Conservation (phyloP, 2,329 filamentous ascomycete genomes). For the Alternaria novae-zelandiae region DNA sequence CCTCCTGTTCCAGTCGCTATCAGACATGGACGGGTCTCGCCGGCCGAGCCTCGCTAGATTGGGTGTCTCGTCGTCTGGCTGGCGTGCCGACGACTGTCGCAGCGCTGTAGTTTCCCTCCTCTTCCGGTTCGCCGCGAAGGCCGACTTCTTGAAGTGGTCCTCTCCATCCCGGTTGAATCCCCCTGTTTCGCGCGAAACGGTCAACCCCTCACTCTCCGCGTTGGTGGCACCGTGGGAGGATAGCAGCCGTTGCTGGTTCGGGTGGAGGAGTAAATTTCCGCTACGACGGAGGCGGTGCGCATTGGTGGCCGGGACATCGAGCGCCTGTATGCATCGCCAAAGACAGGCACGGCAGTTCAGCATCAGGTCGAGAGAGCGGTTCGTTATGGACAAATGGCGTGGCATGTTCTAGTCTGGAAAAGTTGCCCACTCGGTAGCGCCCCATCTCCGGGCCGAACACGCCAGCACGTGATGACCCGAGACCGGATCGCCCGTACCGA, state of each 20-base stretch:
- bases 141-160: slow-evolving; percentile 38
- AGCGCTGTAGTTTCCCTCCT: slow-evolving; percentile 30
- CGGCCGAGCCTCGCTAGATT: slow-evolving; percentile 33
- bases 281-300: slow-evolving; percentile 29
- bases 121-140: slow-evolving; percentile 31
- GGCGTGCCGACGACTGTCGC: slow-evolving; percentile 8
- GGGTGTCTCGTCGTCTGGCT: slow-evolving; percentile 12
- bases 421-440: slow-evolving; percentile 16
- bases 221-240: slow-evolving; percentile 16
- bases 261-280: slow-evolving; percentile 21
- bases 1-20: slow-evolving; percentile 44
- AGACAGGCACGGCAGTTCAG: slow-evolving; percentile 54
- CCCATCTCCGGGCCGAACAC: slow-evolving; percentile 14
- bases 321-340: slow-evolving; percentile 51
- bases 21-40: slow-evolving; percentile 32
- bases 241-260: slow-evolving; percentile 27
- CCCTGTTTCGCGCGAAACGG: slow-evolving; percentile 13
- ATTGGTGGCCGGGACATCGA: slow-evolving; percentile 39
- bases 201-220: slow-evolving; percentile 6
- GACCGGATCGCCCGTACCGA: background rate
- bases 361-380: slow-evolving; percentile 42
- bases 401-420: slow-evolving; percentile 20
- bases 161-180: slow-evolving; percentile 11
- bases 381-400: slow-evolving; percentile 13
- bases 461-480: slow-evolving; percentile 21